Evolutionary conservation across 768 basidiomycete species (phyloP), one percentile per base, ranked within the genome.

Genomic region (Asterophora parasitica): DNA sequence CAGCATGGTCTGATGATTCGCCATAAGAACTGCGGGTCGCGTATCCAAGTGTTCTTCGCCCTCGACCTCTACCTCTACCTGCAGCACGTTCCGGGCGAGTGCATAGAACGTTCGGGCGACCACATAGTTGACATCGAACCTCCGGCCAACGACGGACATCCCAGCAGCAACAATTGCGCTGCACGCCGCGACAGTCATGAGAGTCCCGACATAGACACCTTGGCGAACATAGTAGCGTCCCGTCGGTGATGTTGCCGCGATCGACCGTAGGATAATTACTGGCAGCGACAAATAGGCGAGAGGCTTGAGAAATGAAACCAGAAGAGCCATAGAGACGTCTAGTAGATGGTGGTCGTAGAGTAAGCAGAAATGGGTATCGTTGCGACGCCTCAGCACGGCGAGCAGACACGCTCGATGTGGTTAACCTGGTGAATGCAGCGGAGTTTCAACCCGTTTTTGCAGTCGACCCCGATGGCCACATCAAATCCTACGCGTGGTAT

Each of bases 1-100:
- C 36, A 96, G 64, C 81, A 92, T 87, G 49, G 86, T 92, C 72
- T 98, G 95, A 63, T 98, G 95, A 62, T 97, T 98, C 10, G 78
- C 80, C 61, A 97, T 78, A 20, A 92, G 65, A 10, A 97, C 78
- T 1, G 82, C 81, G 7, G 92, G 90, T 42, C 73, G 69, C n/a
- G 73, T 76, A 55, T 72, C 65, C 37, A 98, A 69, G 62, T 93
- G 70, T 61, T 98, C 91, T 61, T 81, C 81, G 9, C 92, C 93
- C 62, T 98, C 93, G 28, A 98, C 76, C 48, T 83, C 78, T 57
- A 96, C 69, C 38, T 68, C 64, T 52, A 94, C 66, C 55, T 82
- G 85, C 37, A 95, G 61, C 2, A 81, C 61, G 13, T 76, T 79
- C 28, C 80, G 75, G 41, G 82, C 80, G 46, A 88, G 48, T 38